phyloP scores from a whole-genome alignment of 345 rosid genomes.

The Cardamine resedifolia region DNA sequence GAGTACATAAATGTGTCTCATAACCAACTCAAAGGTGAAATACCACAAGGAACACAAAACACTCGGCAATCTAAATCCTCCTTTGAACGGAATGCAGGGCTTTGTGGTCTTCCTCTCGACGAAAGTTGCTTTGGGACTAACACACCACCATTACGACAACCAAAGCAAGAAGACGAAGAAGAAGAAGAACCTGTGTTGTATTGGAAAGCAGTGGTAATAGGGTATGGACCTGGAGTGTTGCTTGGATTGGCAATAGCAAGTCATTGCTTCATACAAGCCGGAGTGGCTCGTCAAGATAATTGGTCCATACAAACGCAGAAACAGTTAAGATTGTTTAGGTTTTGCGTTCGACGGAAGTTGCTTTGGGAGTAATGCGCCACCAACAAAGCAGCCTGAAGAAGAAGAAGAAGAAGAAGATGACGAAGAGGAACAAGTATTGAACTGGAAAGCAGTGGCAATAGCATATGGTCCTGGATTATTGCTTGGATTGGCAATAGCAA shows the following conservation, averaged over 20 bases:
- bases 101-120: slow-evolving; percentile 22
- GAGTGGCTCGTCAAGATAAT: background rate
- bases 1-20: slow-evolving; percentile 14
- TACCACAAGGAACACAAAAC: slow-evolving; percentile 11
- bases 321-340: too few species aligned
- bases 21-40: slow-evolving; percentile 11
- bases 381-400: background rate
- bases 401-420: background rate
- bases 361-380: background rate
- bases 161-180: background rate
- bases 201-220: slow-evolving; percentile 16
- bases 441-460: background rate
- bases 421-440: background rate
- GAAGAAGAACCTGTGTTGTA: background rate
- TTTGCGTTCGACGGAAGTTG: background rate
- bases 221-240: slow-evolving; percentile 1
- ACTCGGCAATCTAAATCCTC: background rate
- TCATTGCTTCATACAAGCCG: background rate
- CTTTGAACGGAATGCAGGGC: slow-evolving; percentile 24
- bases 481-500: background rate
- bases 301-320: background rate
- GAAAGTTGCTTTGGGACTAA: background rate
- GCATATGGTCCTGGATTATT: background rate
- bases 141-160: background rate
- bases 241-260: slow-evolving; percentile 20